Base-by-base conservation (phyloP, 305 asterid genomes). In the Rubia tinctorum region DNA sequence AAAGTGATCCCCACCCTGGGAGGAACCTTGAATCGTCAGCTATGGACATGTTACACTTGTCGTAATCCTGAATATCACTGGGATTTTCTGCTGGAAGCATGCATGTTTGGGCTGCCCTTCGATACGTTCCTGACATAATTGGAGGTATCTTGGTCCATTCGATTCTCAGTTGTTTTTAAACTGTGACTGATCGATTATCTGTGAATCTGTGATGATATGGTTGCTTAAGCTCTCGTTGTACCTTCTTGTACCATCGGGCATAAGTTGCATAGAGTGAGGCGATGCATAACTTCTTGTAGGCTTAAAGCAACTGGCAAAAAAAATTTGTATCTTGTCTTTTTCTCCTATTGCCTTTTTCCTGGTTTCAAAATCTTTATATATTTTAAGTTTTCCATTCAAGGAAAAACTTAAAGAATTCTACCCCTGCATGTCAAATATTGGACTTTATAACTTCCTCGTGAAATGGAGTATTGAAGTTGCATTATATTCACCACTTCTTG, bases 21-120 rank as follows among this genome's bases (percentile, higher is more conserved):
- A 84, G 98, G 79, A 73, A 86, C 81, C 96, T 91, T 25, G 96
- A 93, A 81, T 83, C 97, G 43, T 93, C 97, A n/a, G 96, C 98
- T 75, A 25, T 90, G 88, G 98, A 93, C 81, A 83, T 93, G 82
- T 76, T 91, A 58, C 90, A 91, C 84, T 84, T 93, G 71, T 88
- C 97, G 6, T 89, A 88, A 82, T 86, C 96, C 82, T 89, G 83
- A 87, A 87, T 83, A 71, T 95, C 58, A 88, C 92, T 0, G 95
- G 98, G 91, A 62, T 86, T 80, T 77, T 86, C 98, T 45, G 86
- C 79, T 72, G 99, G 95, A 81, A 86, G 93, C 84, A 83, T 86
- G 80, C 97, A 95, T 80, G 88, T 90, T 71, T 95, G 97, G 97
- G 96, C 96, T 79, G 95, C 98, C 66, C 97, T 95, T 79, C 87